A percentile compares a stretch with the other conserved stretches of the same genome.
These are phyloP conservation scores for Phytophthora pinifolia DNA, from an alignment of 352 stramenopile genomes.

Conservation along the genomic window DNA sequence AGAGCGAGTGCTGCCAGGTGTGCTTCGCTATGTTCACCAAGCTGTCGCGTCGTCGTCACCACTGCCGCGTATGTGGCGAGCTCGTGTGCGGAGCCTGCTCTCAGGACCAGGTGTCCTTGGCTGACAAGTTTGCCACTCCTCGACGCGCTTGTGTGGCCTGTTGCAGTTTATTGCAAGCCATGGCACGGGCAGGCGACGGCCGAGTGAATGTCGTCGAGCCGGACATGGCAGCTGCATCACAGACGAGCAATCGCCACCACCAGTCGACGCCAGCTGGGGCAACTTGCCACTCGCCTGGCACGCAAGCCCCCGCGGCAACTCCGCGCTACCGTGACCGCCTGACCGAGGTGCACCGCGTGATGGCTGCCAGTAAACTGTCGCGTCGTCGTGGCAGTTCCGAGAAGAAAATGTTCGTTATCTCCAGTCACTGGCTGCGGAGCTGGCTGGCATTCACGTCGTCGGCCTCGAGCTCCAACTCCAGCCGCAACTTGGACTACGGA, in stretches of 20 bases:
- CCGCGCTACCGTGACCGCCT: conserved; percentile 60
- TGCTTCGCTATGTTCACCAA: conserved; percentile 76
- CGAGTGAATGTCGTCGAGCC: conserved; percentile 45
- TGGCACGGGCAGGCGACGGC: conserved; percentile 48
- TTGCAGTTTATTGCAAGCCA: conserved; percentile 55
- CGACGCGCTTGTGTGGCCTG: conserved; percentile 66
- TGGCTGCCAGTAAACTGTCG: conserved; percentile 62
- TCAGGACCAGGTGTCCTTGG: conserved; percentile 56
- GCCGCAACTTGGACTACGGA: conserved; percentile 24
- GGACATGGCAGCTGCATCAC: conserved; percentile 16
- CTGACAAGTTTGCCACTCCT: conserved; percentile 47
- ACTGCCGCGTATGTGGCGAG: conserved; percentile 80
- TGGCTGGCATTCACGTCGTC: conserved; percentile 68
- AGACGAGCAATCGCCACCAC: conserved; percentile 10
- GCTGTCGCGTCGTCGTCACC: conserved; percentile 69
- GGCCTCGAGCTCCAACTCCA: conserved; percentile 30
- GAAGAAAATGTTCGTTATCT: conserved; percentile 64
- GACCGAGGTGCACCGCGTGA: conserved; percentile 68
- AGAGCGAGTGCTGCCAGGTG: conserved; percentile 61
- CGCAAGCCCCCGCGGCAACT: conserved; percentile 25
- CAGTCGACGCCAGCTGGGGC: conserved; percentile 15
- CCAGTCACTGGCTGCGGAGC: conserved; percentile 50
- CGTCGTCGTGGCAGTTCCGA: conserved; percentile 44
- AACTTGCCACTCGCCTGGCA: conserved; percentile 23
- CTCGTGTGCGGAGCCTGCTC: conserved; percentile 78